Evolutionary conservation across 805 yeast genomes (phyloP), one percentile per base, ranked within the genome.

Genomic region (Wickerhamomyces bisporus): DNA sequence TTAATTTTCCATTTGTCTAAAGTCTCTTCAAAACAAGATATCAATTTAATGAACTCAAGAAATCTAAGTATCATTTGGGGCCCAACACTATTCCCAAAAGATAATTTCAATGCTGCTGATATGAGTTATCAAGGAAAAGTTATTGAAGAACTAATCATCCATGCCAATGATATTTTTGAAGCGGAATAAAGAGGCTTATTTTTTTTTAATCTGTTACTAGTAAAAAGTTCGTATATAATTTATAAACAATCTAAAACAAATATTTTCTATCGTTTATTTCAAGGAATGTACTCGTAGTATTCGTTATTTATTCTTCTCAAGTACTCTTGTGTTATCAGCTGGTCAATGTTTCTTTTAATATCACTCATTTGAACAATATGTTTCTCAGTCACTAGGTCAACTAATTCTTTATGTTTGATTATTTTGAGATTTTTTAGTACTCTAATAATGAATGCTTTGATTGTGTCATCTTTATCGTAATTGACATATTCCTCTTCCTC

Each of bases 61-160:
- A 81, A 84, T 42, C 61, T 93, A 50, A 86, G 95, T 33, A 86
- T 86, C 28, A 88, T 91, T 27, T 93, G 98, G 98, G 96, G 97
- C 0, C 95, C 96, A 15, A 85, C 86, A 2, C 63, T 93, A 36
- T 71, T 93, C 58, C 74, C 81, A 15, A 77, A 79, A 34, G 84
- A 77, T 49, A 77, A 75, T 40, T 73, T 75, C 18, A 81, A 78
- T 42, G 75, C 78, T 4, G 85, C 80, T 45, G 96, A 79, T 52
- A 76, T 85, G 66, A 81, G 81, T 39, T 77, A 73, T 47, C 86
- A 85, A 60, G 81, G 86, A 32, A 73, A 74, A 40, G 84, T 87
- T 4, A 76, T 93, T 49, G 96, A 89, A 57, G 91, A 88, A 42
- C 73, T 93, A 53, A 78, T 91, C 62, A 61, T 72, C 42, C 87